phyloP scores from a whole-genome alignment of 768 basidiomycete genomes.

The Pilatotrama ljubarskyi region DNA sequence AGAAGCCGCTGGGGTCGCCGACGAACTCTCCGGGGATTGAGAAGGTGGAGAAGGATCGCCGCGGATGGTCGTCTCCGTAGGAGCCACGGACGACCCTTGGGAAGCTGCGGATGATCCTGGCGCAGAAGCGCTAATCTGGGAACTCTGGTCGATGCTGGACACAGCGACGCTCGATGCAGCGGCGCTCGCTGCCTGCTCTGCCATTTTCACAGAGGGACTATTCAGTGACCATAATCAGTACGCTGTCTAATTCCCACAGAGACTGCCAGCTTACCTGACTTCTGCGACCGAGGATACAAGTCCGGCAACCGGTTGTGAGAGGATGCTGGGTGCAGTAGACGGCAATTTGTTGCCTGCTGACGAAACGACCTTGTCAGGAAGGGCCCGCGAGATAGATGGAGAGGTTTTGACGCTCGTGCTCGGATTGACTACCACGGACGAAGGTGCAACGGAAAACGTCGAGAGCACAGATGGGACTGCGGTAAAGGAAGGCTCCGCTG shows the following conservation, averaged over 20 bases:
- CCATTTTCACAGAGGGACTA: not conserved
- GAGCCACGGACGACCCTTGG: conserved; percentile 10
- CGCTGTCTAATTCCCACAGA: too few relatives aligned
- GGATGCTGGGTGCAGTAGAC: too few relatives aligned
- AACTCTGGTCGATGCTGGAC: not conserved
- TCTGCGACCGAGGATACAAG: not conserved
- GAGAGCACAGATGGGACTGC: not conserved
- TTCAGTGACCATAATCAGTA: too few relatives aligned
- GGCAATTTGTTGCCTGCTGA: too few relatives aligned
- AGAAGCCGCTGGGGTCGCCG: conserved; percentile 6
- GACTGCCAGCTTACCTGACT: not conserved
- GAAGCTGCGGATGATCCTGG: conserved; percentile 2
- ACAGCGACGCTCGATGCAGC: not conserved
- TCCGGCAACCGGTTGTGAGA: too few relatives aligned
- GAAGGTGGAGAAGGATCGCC: conserved; percentile 9
- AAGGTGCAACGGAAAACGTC: not conserved
- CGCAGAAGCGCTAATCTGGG: not conserved
- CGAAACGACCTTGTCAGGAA: too few relatives aligned
- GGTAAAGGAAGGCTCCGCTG: not conserved
- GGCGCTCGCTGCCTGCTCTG: not conserved
- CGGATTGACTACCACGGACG: not conserved
- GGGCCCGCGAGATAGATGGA: too few relatives aligned
- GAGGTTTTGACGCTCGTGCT: too few relatives aligned
- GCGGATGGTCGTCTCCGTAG: not conserved
- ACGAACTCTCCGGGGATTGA: not conserved